Evolutionary conservation across 768 basidiomycete genomes (phyloP).

Genomic region (Hebeloma cylindrosporum): DNA sequence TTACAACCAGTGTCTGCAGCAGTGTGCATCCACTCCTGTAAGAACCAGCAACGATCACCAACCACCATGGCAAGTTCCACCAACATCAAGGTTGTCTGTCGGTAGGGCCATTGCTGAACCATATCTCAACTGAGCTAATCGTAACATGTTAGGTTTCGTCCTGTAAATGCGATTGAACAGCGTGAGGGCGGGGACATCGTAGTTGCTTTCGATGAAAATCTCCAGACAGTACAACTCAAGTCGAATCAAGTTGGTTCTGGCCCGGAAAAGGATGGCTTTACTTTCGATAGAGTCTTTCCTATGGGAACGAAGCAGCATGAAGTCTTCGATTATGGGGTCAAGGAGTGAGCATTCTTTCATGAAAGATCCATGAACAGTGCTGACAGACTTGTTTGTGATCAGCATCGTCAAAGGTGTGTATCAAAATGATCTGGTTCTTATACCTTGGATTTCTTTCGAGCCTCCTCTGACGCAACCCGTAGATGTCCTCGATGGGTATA

Average conservation of each 20-base stretch:
- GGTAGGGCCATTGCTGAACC: slow-evolving; percentile 55
- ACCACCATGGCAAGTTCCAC: slow-evolving; percentile 67
- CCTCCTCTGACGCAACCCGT: too few species aligned
- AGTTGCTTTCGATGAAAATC: slow-evolving; percentile 83
- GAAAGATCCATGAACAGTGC: slow-evolving; percentile 6
- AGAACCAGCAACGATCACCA: slow-evolving; percentile 7
- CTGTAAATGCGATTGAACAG: slow-evolving; percentile 87
- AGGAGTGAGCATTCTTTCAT: slow-evolving; percentile 66
- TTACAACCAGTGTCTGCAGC: not conserved
- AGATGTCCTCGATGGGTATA: slow-evolving; percentile 99
- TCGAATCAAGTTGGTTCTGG: slow-evolving; percentile 68
- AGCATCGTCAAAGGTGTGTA: slow-evolving; percentile 86
- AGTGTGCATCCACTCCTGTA: slow-evolving; percentile 1
- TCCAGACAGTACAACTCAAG: slow-evolving; percentile 81
- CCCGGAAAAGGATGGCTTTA: slow-evolving; percentile 96
- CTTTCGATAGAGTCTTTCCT: slow-evolving; percentile 95
- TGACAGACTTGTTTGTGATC: slow-evolving; percentile 20
- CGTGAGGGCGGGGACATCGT: slow-evolving; percentile 89
- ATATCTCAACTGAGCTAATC: slow-evolving; percentile 6
- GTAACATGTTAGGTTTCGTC: slow-evolving; percentile 73
- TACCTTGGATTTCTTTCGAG: too few species aligned
- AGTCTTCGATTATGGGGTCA: slow-evolving; percentile 98
- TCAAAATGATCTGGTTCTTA: not conserved
- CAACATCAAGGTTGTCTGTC: slow-evolving; percentile 99
- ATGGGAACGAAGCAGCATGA: slow-evolving; percentile 89